phyloP scores from a whole-genome alignment of 2,329 filamentous ascomycete species.

The Neobulgaria alba region DNA sequence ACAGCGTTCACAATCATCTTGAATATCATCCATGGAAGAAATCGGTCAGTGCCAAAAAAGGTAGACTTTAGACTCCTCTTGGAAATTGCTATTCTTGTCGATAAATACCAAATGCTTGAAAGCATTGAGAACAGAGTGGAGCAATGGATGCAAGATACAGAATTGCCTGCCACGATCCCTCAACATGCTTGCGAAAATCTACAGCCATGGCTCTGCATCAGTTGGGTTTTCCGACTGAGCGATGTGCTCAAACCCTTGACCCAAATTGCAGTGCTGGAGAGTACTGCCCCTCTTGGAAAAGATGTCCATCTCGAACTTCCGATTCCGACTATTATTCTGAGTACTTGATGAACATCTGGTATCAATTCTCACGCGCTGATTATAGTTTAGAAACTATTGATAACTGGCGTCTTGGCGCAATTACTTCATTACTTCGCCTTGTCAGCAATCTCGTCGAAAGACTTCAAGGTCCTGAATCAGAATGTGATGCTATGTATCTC shows the following conservation, averaged over 20 bases:
- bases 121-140: not conserved
- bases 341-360: too few relatives aligned
- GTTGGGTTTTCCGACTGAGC: not conserved
- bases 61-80: slow-evolving; percentile 1
- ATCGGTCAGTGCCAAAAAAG: slow-evolving; percentile 1
- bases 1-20: slow-evolving; percentile 5
- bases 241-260: not conserved
- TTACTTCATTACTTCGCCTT: not conserved
- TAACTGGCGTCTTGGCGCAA: not conserved
- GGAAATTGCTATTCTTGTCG: slow-evolving; percentile 2
- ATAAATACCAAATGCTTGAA: slow-evolving; percentile 11
- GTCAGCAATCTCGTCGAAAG: not conserved
- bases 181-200: not conserved
- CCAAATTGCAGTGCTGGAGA: not conserved
- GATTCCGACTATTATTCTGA: too few relatives aligned
- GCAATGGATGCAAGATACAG: not conserved
- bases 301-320: too few relatives aligned
- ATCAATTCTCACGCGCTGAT: too few relatives aligned
- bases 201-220: not conserved
- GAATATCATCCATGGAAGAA: slow-evolving; percentile 6
- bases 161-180: not conserved
- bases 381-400: not conserved
- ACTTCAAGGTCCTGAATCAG: not conserved
- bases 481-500: not conserved
- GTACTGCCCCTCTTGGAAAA: too few relatives aligned